Evolutionary conservation across 176 grass and related monocot genomes (phyloP), one percentile per base, ranked within the genome.

Genomic region (Oryza coarctata): DNA sequence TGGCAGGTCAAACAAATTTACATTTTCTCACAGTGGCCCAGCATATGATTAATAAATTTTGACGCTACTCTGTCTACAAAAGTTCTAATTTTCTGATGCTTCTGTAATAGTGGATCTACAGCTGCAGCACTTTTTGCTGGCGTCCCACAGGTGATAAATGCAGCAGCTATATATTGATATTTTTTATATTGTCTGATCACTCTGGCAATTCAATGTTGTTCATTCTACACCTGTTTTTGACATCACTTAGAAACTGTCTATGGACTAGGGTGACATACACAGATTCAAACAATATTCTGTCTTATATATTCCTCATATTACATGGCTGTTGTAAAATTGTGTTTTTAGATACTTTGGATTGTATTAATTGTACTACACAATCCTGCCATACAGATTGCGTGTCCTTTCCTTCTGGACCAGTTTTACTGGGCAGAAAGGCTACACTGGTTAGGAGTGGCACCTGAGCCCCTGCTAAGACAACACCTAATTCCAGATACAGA

Each of bases 401-500:
- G 95, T 12, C 95, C 95, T 34, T 98, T 93, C 9, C 60, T 15
- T 20, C 81, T 33, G 27, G 7, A 49, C 26, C 95, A 98, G 34
- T 98, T 98, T 89, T 98, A 98, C 75, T 98, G 95, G 95, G 84
- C 92, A 67, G 95, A 98, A 75, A 92, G 90, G 79, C 79, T 98
- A 41, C 83, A 79, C 63, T 94, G 90, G 95, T 78, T 93, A 30
- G 84, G 92, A 66, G 92, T 93, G 61, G 86, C 88, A 0, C 92
- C 88, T 36, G 84, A 91, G 61, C 86, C 90, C 43, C 80, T 98
- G 61, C 71, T 70, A 47, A 86, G 82, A 74, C 81, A 89, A 11
- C 61, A 93, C 84, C 70, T 98, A 32, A 73, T 88, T 63, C 95
- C 86, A 70, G 92, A 94, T 71, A 71, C 14, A 9, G 70, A 87